Percentiles rank a stretch among this genome's conserved stretches.
Conservation (phyloP, 129 eudicot genomes). For the carrot (Daucus carota) region DNA sequence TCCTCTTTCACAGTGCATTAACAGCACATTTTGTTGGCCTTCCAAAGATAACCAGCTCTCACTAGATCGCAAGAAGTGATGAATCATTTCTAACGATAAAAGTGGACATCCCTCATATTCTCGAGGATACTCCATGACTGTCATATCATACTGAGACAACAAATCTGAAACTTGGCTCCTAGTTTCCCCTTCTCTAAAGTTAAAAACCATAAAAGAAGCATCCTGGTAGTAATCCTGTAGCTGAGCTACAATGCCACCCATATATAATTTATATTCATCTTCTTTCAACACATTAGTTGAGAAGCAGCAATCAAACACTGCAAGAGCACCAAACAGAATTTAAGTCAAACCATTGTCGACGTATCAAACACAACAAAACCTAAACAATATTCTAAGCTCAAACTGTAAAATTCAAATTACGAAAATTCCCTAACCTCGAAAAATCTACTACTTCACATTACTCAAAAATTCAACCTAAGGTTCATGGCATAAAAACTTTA, state of each 20-base stretch:
- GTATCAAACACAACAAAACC: background rate
- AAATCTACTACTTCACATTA: background rate
- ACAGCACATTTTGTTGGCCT: conserved; percentile 53
- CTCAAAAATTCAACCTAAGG: background rate
- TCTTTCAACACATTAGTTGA: conserved; percentile 43
- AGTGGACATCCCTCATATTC: conserved; percentile 54
- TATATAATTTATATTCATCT: conserved; percentile 42
- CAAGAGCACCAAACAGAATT: conserved; percentile 8
- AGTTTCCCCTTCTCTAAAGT: conserved; percentile 40
- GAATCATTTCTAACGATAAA: conserved; percentile 57
- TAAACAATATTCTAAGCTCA: background rate
- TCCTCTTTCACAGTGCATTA: conserved; percentile 64
- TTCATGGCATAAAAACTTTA: background rate
- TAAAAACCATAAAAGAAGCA: conserved; percentile 56
- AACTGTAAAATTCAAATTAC: background rate
- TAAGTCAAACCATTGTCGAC: background rate
- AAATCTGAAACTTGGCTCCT: conserved; percentile 51
- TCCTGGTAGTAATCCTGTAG: conserved; percentile 53
- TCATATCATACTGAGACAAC: conserved; percentile 48
- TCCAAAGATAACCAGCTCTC: conserved; percentile 59
- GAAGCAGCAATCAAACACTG: conserved; percentile 69
- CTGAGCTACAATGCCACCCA: conserved; percentile 55
- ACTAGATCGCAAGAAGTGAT: conserved; percentile 54
- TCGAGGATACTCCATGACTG: conserved; percentile 61
- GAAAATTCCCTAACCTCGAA: background rate